phyloP scores from a whole-genome alignment of 805 yeast species.

The Monosporozyma aerobia region DNA sequence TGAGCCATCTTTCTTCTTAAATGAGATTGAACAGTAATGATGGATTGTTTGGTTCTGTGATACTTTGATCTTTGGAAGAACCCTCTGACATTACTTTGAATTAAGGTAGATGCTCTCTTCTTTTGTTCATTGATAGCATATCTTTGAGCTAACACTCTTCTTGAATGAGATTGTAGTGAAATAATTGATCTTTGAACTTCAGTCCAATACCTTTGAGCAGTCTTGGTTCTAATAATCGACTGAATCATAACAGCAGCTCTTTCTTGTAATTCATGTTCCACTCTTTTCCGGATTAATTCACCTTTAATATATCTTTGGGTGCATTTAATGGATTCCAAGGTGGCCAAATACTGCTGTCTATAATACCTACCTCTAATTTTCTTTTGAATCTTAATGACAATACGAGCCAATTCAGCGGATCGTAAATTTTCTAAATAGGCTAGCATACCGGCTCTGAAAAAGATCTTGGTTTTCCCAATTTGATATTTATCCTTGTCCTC shows the following conservation, averaged over 20 bases:
- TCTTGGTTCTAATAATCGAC: slow-evolving; percentile 48
- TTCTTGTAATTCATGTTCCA: slow-evolving; percentile 46
- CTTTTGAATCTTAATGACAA: slow-evolving; percentile 82
- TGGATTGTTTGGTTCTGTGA: slow-evolving; percentile 38
- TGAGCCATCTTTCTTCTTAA: slow-evolving; percentile 65
- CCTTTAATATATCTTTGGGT: slow-evolving; percentile 65
- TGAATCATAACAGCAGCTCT: slow-evolving; percentile 70
- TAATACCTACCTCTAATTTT: slow-evolving; percentile 57
- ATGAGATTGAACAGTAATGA: slow-evolving; percentile 60
- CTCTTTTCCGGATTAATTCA: slow-evolving; percentile 43
- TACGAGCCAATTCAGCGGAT: slow-evolving; percentile 59
- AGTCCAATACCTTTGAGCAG: slow-evolving; percentile 33
- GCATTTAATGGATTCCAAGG: slow-evolving; percentile 43
- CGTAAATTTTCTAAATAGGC: slow-evolving; percentile 84
- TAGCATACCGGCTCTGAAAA: slow-evolving; percentile 93
- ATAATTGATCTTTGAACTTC: slow-evolving; percentile 19
- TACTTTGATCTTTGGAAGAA: slow-evolving; percentile 41
- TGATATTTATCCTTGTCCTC: slow-evolving; percentile 61
- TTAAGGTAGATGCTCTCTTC: slow-evolving; percentile 47
- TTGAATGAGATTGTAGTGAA: slow-evolving; percentile 37
- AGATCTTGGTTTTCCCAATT: slow-evolving; percentile 85
- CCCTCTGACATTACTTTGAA: slow-evolving; percentile 67
- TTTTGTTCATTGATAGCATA: slow-evolving; percentile 38
- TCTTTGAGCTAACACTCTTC: slow-evolving; percentile 41
- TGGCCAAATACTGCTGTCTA: slow-evolving; percentile 51